Evolutionary conservation across 768 basidiomycete species (phyloP).

Genomic region (Hericium rajendrae): DNA sequence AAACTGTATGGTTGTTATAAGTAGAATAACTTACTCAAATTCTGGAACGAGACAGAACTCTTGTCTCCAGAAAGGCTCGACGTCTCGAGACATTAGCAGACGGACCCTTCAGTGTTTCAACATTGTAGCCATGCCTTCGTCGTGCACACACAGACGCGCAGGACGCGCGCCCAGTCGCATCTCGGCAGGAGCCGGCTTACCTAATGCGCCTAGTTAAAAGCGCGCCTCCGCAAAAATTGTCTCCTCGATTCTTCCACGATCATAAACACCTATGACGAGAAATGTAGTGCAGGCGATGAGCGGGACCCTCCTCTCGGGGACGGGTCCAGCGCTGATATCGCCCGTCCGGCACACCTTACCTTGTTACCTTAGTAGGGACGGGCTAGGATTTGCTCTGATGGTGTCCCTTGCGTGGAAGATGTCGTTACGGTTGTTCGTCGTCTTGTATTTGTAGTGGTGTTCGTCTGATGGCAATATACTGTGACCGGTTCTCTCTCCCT

Average conservation of each 20-base stretch:
- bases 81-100: too few relatives aligned
- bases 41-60: too few relatives aligned
- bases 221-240: conserved; percentile 2
- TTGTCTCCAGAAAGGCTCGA: too few relatives aligned
- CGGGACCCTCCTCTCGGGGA: conserved; percentile 12
- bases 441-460: too few relatives aligned
- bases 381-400: conserved; percentile 15
- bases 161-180: not conserved
- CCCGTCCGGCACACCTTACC: conserved; percentile 17
- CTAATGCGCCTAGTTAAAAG: not conserved
- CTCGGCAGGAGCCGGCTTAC: not conserved
- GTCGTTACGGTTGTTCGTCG: not conserved
- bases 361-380: conserved; percentile 18
- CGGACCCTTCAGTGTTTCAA: too few relatives aligned
- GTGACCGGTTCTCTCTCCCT: too few relatives aligned
- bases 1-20: too few relatives aligned
- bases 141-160: too few relatives aligned
- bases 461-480: not conserved
- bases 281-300: conserved; percentile 16
- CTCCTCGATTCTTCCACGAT: conserved; percentile 36
- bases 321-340: conserved; percentile 13
- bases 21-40: too few relatives aligned
- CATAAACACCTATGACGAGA: conserved; percentile 28
- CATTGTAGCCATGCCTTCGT: too few relatives aligned
- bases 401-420: conserved; percentile 6